Evolutionary conservation across 2,329 filamentous ascomycete genomes (phyloP), one percentile per base, ranked within the genome.

Genomic region (Thielaviopsis musarum): DNA sequence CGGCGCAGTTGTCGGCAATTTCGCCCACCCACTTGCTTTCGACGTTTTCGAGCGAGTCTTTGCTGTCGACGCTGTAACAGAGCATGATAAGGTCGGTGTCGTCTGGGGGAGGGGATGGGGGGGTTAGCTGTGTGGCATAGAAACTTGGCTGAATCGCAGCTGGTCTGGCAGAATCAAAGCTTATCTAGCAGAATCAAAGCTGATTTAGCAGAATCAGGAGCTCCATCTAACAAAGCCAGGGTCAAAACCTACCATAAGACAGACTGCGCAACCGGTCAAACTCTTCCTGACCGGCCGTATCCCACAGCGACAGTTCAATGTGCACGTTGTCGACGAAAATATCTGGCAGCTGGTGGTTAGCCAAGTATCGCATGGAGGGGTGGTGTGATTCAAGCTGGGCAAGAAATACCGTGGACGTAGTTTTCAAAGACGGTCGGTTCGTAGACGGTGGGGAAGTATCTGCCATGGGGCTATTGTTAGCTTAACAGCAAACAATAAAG

Each of bases 81-180:
- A 98, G 87, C 87, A 98, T 96, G 67, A 98, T 95, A 52, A 94
- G 84, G 69, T 98, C 93, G 58, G 93, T 98, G 70, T 98, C 93
- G 65, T 85, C 77, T 79, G 62, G 34, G 48, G 21, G n/a, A 52
- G n/a, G 17, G 22, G 48, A 15, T 9, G 45, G 45, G 58, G 7
- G 4, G 58, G 30, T 34, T 34, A 34, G 30, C 30, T 28, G 4
- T 28, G 26, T 28, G 26, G n/a, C n/a, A n/a, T n/a, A n/a, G n/a
- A n/a, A n/a, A n/a, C n/a, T n/a, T n/a, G n/a, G n/a, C n/a, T n/a
- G n/a, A n/a, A n/a, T n/a, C n/a, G 24, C 6, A 26, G 24, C 24
- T 26, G 24, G 24, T 26, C 6, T 26, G 6, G 24, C 24, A 26
- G 24, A n/a, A n/a, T n/a, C n/a, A n/a, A n/a, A n/a, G n/a, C n/a